Base-by-base conservation (phyloP, 495 filamentous ascomycete genomes). In the Podospora sp. region DNA sequence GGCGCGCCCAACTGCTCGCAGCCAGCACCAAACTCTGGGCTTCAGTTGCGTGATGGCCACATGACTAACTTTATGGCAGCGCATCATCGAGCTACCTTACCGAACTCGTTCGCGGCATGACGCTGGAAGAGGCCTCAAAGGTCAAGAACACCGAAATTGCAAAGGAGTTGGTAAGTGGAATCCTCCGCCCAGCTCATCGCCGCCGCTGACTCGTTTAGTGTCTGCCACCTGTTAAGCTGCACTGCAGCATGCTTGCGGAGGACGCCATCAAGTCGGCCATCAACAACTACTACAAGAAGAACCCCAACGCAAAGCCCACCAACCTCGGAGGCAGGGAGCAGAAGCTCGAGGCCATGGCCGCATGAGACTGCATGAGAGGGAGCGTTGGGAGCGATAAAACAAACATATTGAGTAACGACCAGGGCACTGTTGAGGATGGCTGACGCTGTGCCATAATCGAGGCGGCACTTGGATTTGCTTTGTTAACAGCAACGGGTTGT, bases 241-340 rank as follows among this genome's bases (percentile, higher is more conserved):
- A 99, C 81, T 99, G 96, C 86, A 97, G 94, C 65, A 97, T 99
- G 92, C 89, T 99, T 66, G 96, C 96, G 26, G 96, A 99, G 82
- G 94, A 99, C 77, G 96, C 96, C 67, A 97, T 99, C 87, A 97
- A 97, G 81, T 94, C 92, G n/a, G 96, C 96, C 65, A 97, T 98
- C 78, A 90, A 88, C 62, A 94, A 99, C 79, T 98, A 97, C 84
- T 93, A 97, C 84, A 92, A 88, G 76, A 98, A 98, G 87, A 94
- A 92, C 85, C 91, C 92, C 65, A 86, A 90, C 46, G 87, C 87
- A n/a, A 83, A 84, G 67, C 65, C 81, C 16, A 94, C 93, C 7
- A 85, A 92, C 73, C 86, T 97, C 0, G 87, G 88, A 49, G 92
- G 92, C 64, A 92, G 90, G 21, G 75, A 64, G 33, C 68, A 70